A percentile compares a stretch with the other conserved stretches of the same genome.
These are phyloP conservation scores for Xylariaceae sp. DNA, from an alignment of 2,329 filamentous ascomycete species.

Conservation along the genomic window DNA sequence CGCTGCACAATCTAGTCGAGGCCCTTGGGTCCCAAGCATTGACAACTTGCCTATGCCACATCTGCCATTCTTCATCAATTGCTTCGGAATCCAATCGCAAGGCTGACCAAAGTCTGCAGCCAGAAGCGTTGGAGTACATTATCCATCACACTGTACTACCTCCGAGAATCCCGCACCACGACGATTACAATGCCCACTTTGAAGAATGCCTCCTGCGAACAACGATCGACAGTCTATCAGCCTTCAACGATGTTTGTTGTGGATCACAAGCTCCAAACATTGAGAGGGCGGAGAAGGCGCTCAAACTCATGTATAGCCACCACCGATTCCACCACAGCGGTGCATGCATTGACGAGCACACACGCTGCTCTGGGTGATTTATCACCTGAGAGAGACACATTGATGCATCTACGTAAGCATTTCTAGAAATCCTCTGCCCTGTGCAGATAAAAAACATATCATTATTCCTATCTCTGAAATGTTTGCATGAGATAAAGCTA, in stretches of 20 bases:
- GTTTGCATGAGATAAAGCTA: too few relatives aligned
- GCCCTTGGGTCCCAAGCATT: too few relatives aligned
- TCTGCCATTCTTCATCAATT: neutral
- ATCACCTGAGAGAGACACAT: too few relatives aligned
- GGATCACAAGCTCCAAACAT: neutral
- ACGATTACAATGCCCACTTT: constrained; percentile 11
- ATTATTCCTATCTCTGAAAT: too few relatives aligned
- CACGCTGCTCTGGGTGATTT: neutral
- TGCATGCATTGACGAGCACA: constrained; percentile 19
- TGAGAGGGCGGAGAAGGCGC: neutral
- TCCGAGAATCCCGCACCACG: constrained; percentile 11
- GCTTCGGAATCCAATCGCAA: neutral
- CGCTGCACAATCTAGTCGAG: too few relatives aligned
- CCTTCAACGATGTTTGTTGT: constrained; percentile 3
- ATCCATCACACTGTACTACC: constrained; percentile 23
- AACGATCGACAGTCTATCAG: constrained; percentile 1
- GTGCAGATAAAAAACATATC: too few relatives aligned
- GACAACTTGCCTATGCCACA: neutral
- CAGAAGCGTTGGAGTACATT: constrained; percentile 13
- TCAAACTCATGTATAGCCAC: neutral
- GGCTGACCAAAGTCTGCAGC: too few relatives aligned
- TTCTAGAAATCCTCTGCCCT: too few relatives aligned
- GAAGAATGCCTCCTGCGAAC: constrained; percentile 15
- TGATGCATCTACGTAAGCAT: too few relatives aligned
- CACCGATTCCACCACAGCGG: neutral